phyloP scores from a whole-genome alignment of 495 filamentous ascomycete genomes.

The Neurospora tetrasperma region DNA sequence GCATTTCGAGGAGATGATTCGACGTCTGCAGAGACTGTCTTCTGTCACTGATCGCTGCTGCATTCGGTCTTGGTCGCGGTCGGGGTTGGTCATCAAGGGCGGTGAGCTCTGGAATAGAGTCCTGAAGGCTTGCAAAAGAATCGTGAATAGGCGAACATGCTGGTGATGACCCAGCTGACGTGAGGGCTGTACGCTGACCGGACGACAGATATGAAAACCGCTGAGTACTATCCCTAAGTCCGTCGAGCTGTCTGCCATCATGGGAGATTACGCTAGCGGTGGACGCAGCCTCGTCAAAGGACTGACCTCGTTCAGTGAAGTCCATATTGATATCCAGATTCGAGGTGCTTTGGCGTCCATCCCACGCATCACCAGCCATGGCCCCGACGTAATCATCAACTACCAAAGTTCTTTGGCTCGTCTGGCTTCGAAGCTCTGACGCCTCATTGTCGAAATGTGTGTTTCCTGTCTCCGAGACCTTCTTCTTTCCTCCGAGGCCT shows the following conservation, averaged over 20 bases:
- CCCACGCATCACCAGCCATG: slow-evolving; percentile 17
- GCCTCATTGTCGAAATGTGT: slow-evolving; percentile 26
- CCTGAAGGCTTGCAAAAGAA: slow-evolving; percentile 32
- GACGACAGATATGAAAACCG: slow-evolving; percentile 53
- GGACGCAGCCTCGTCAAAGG: slow-evolving; percentile 31
- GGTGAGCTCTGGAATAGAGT: slow-evolving; percentile 16
- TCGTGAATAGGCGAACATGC: slow-evolving; percentile 39
- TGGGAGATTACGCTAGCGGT: slow-evolving; percentile 39
- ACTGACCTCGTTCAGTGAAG: slow-evolving; percentile 17
- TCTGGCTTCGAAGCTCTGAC: slow-evolving; percentile 33
- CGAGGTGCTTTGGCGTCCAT: slow-evolving; percentile 8
- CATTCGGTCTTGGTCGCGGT: slow-evolving; percentile 39
- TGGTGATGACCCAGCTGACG: slow-evolving; percentile 45
- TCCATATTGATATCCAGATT: slow-evolving; percentile 15
- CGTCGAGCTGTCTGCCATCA: slow-evolving; percentile 40
- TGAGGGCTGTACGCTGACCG: slow-evolving; percentile 45
- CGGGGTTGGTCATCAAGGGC: slow-evolving; percentile 21
- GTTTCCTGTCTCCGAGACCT: slow-evolving; percentile 46
- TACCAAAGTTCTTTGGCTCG: slow-evolving; percentile 41
- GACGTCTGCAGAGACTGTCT: slow-evolving; percentile 43
- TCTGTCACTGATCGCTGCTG: slow-evolving; percentile 39
- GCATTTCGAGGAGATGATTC: slow-evolving; percentile 31
- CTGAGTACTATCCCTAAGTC: slow-evolving; percentile 40
- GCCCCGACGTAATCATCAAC: slow-evolving; percentile 32
- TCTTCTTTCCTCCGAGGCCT: slow-evolving; percentile 56